Percentiles rank a stretch among this genome's conserved stretches.
Evolutionary conservation across 441 rosid species (phyloP).

Genomic region (Populus tomentosa): DNA sequence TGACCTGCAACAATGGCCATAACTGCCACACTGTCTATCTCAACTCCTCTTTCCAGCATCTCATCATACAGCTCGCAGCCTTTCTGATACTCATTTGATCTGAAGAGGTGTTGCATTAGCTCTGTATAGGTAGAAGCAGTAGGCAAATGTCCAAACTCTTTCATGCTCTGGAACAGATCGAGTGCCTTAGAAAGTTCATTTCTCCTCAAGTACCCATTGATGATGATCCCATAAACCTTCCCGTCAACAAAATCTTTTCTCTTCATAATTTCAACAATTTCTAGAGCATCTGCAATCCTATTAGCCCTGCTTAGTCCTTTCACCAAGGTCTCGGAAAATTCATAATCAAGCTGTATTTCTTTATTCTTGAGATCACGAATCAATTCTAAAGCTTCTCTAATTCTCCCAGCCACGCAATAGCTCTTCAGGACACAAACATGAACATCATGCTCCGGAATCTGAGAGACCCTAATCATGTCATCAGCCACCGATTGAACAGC

Average conservation of each 20-base stretch:
- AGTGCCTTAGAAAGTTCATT: constrained; percentile 56
- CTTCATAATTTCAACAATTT: constrained; percentile 66
- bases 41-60: constrained; percentile 58
- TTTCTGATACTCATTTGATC: constrained; percentile 40
- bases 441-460: constrained; percentile 47
- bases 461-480: constrained; percentile 50
- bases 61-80: constrained; percentile 56
- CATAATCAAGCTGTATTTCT: constrained; percentile 32
- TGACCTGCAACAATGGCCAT: constrained; percentile 69
- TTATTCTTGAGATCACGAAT: constrained; percentile 56
- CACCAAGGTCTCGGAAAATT: constrained; percentile 58
- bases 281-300: constrained; percentile 68
- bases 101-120: constrained; percentile 61
- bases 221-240: constrained; percentile 46
- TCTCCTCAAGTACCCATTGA: constrained; percentile 59
- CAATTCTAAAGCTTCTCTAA: constrained; percentile 63
- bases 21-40: constrained; percentile 49
- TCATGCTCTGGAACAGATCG: constrained; percentile 46
- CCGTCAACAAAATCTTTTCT: constrained; percentile 40
- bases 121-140: constrained; percentile 56
- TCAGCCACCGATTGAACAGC: constrained; percentile 48
- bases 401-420: constrained; percentile 61
- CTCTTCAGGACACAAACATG: constrained; percentile 53
- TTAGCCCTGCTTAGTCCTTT: constrained; percentile 67
- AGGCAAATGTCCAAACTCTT: constrained; percentile 45